phyloP scores from a whole-genome alignment of 192 early-diverging fungal genomes.

The Coemansia sp. region DNA sequence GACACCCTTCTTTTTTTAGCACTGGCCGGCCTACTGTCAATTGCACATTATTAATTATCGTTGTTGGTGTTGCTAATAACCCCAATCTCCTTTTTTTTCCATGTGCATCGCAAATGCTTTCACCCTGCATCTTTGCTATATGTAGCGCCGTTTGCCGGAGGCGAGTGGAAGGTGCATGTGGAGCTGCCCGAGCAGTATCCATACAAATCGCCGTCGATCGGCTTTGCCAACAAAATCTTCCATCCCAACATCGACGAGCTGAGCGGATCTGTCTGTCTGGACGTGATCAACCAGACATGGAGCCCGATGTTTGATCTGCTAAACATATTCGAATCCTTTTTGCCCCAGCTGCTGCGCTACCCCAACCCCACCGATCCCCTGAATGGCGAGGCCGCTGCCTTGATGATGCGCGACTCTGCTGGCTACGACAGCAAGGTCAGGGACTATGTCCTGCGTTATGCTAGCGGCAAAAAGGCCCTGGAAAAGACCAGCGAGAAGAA shows the following conservation, averaged over 20 bases:
- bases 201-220: constrained; percentile 98
- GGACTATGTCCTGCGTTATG: constrained; percentile 67
- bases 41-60: too few relatives aligned
- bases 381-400: constrained; percentile 97
- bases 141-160: constrained; percentile 88
- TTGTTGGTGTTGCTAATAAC: too few relatives aligned
- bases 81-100: not conserved
- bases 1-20: too few relatives aligned
- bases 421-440: constrained; percentile 93
- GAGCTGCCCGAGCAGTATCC: constrained; percentile 99
- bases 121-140: not conserved
- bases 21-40: too few relatives aligned
- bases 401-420: constrained; percentile 90
- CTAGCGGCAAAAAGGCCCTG: constrained; percentile 31
- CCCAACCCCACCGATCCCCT: constrained; percentile 99
- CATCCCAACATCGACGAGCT: constrained; percentile 99
- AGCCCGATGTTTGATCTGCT: constrained; percentile 99
- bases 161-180: constrained; percentile 97
- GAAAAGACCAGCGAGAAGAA: constrained; percentile 28
- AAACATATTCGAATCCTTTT: constrained; percentile 98
- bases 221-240: constrained; percentile 99
- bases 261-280: constrained; percentile 97
- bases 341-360: constrained; percentile 96
- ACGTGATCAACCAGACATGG: constrained; percentile 99
- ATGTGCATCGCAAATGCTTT: not conserved